Evolutionary conservation across 148 eudicot species (phyloP), one percentile per base, ranked within the genome.

Genomic region (Chenopodium quinoa): DNA sequence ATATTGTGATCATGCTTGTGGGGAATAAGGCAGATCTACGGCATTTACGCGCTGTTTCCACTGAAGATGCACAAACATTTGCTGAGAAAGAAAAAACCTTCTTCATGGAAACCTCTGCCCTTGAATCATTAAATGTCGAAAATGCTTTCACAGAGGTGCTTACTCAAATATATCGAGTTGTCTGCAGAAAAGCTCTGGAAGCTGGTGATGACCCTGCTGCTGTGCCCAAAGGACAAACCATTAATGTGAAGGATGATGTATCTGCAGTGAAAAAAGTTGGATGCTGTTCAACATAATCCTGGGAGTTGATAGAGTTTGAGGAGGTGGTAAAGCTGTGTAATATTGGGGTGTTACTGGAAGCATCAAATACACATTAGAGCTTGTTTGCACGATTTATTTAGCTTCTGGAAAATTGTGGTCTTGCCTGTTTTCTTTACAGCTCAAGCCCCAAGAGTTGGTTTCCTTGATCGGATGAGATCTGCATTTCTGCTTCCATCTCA

Each of bases 1-100:
- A 85, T 81, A 90, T 90, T 22, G 93, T 90, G 78, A 87, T 90
- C 62, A 90, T 90, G 93, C 93, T 90, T 25, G 91, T 90, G 12
- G 93, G 93, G 23, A 90, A 90, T 88, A 90, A 90, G 80, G 86
- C 91, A 16, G 93, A 90, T 87, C 74, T 90, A 62, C 89, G 91
- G 70, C 93, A 90, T 84, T 80, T 90, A 74, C 79, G 93, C 34
- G 93, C 93, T 46, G 93, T 90, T 46, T 83, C 90, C 64, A 87
- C 91, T 12, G 93, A 90, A 82, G 93, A 90, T 85, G 91, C 93
- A 1, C 84, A 84, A 52, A 79, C 89, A 77, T 90, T 90, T 80
- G 91, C 91, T 44, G 93, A 90, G 81, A 86, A 72, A 66, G 93
- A 90, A 74, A 83, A 74, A 44, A 86, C 88, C 67, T 88, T 83